These are phyloP conservation scores for Mallotus japonicus DNA, from an alignment of 441 rosid genomes.

Conservation along the genomic window DNA sequence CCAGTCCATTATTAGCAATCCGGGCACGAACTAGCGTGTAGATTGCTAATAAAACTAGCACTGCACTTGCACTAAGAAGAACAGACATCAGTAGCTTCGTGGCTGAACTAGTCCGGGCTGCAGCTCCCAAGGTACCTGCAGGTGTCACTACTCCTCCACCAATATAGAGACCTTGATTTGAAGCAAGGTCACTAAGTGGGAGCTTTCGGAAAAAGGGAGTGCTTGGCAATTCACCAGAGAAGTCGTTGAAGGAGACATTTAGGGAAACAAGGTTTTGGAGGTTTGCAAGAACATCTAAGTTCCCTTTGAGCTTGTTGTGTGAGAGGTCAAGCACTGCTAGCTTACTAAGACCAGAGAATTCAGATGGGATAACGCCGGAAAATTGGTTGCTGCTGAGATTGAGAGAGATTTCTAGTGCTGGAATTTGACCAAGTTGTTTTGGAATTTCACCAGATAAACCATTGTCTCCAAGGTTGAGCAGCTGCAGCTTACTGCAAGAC, in stretches of 20 bases:
- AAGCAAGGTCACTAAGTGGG: constrained; percentile 66
- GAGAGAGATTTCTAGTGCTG: constrained; percentile 73
- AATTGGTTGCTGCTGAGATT: constrained; percentile 81
- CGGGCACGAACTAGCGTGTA: constrained; percentile 52
- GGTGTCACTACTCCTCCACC: constrained; percentile 41
- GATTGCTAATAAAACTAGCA: constrained; percentile 58
- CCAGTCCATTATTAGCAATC: constrained; percentile 30
- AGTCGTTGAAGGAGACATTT: constrained; percentile 79
- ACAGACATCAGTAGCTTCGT: constrained; percentile 65
- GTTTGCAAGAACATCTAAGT: constrained; percentile 51
- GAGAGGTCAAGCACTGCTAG: constrained; percentile 81
- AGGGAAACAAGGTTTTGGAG: constrained; percentile 82
- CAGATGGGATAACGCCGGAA: constrained; percentile 62
- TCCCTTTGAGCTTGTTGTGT: constrained; percentile 68
- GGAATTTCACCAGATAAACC: constrained; percentile 71
- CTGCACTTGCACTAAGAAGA: constrained; percentile 60
- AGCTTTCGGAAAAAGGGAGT: constrained; percentile 72
- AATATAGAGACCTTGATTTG: constrained; percentile 65
- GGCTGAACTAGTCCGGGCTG: constrained; percentile 44
- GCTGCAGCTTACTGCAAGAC: constrained; percentile 69
- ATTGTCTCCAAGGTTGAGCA: constrained; percentile 73
- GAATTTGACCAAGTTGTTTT: constrained; percentile 63
- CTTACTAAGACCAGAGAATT: constrained; percentile 67
- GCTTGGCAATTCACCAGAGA: constrained; percentile 79
- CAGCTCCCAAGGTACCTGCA: constrained; percentile 33